Percentiles rank a stretch among this genome's conserved stretches.
Conservation (phyloP, 805 yeast genomes). For the Yamadazyma nakazawae region DNA sequence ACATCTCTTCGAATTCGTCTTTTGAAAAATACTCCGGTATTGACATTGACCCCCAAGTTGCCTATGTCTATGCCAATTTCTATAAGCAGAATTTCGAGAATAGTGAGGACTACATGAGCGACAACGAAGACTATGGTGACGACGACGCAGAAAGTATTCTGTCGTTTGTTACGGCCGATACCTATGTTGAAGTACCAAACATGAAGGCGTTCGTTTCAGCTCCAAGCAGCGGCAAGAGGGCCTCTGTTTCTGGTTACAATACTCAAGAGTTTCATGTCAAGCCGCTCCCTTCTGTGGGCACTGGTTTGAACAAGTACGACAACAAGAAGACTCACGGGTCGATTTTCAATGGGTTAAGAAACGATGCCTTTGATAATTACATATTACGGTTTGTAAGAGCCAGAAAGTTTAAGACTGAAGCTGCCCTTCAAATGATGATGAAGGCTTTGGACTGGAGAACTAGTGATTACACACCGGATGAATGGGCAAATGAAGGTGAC, state of each 20-base stretch:
- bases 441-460: constrained; percentile 74
- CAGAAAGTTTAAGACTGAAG: constrained; percentile 76
- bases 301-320: constrained; percentile 49
- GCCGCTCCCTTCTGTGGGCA: constrained; percentile 38
- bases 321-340: constrained; percentile 49
- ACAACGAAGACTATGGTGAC: constrained; percentile 15
- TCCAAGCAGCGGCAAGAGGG: neutral
- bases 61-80: constrained; percentile 20
- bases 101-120: constrained; percentile 20
- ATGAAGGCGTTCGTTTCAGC: constrained; percentile 11
- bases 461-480: constrained; percentile 57
- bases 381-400: constrained; percentile 78
- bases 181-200: constrained; percentile 19
- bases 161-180: constrained; percentile 31
- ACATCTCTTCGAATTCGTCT: constrained; percentile 26
- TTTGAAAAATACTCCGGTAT: constrained; percentile 23
- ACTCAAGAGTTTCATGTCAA: constrained; percentile 13
- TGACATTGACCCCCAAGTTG: constrained; percentile 19
- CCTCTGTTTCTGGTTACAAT: constrained; percentile 2
- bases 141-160: constrained; percentile 28
- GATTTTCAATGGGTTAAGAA: constrained; percentile 45
- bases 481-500: constrained; percentile 70
- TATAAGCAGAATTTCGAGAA: constrained; percentile 19
- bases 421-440: constrained; percentile 68
- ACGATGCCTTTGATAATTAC: constrained; percentile 79